Evolutionary conservation across 306 rosid genomes (phyloP).

Genomic region (Pterocarpus santalinus): DNA sequence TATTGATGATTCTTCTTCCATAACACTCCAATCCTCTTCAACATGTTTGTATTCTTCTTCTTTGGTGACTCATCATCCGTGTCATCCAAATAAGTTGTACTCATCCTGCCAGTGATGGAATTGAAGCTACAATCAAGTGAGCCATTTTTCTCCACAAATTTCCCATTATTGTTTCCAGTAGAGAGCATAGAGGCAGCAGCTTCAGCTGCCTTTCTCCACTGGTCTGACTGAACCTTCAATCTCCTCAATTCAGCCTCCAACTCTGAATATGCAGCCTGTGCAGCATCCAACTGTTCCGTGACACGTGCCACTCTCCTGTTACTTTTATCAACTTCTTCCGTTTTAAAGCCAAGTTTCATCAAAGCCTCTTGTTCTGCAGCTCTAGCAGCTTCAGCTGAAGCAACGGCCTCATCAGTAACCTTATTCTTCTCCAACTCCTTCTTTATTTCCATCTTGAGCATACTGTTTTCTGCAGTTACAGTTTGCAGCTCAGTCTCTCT

Average conservation of each 20-base stretch:
- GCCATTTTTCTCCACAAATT: conserved; percentile 63
- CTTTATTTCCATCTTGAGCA: conserved; percentile 63
- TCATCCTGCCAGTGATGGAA: conserved; percentile 59
- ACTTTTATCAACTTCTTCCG: conserved; percentile 80
- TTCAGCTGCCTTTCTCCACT: conserved; percentile 98
- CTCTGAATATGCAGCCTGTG: conserved; percentile 74
- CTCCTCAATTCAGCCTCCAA: conserved; percentile 91
- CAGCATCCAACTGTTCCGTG: conserved; percentile 87
- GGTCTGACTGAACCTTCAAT: conserved; percentile 89
- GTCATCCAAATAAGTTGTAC: conserved; percentile 80
- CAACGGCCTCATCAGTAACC: conserved; percentile 51
- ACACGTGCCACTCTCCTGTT: conserved; percentile 61
- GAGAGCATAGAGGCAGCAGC: conserved; percentile 88
- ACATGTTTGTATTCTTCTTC: conserved; percentile 87
- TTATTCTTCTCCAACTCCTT: conserved; percentile 58
- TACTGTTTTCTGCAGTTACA: conserved; percentile 62
- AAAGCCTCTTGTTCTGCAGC: conserved; percentile 76
- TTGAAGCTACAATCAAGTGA: conserved; percentile 69
- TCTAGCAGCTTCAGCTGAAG: conserved; percentile 64
- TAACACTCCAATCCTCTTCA: conserved; percentile 93
- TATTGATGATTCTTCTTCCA: conserved; percentile 89
- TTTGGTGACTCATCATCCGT: conserved; percentile 84
- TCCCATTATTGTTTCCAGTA: conserved; percentile 78
- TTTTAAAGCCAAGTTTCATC: conserved; percentile 59
- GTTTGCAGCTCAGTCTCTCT: conserved; percentile 70